Percentiles rank a stretch among this genome's conserved stretches.
These are phyloP conservation scores for Thelonectria discophora DNA, from an alignment of 2,329 filamentous ascomycete genomes.

Conservation along the genomic window DNA sequence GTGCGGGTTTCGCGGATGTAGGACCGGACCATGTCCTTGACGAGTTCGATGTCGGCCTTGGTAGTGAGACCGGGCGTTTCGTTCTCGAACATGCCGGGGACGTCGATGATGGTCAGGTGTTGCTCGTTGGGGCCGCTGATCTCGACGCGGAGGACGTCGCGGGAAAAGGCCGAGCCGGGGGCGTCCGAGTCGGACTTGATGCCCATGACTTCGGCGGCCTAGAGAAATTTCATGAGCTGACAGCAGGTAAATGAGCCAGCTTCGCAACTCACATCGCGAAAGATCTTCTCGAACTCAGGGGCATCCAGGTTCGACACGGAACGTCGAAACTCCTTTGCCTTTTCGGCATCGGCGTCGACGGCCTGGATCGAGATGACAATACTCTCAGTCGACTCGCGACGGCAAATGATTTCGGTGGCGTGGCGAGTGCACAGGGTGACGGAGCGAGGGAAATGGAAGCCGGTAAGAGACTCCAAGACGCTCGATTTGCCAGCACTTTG, in stretches of 20 bases:
- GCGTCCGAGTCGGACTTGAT: constrained; percentile 44
- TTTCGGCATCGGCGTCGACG: constrained; percentile 21
- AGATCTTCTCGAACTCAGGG: constrained; percentile 48
- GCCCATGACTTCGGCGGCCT: constrained; percentile 57
- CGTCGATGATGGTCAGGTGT: constrained; percentile 63
- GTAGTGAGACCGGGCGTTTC: constrained; percentile 51
- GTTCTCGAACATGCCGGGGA: constrained; percentile 60
- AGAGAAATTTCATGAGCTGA: too few species aligned
- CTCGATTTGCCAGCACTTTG: constrained; percentile 90
- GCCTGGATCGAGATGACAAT: constrained; percentile 53
- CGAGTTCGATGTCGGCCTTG: constrained; percentile 54
- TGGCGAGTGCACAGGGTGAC: constrained; percentile 59
- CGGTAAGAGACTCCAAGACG: constrained; percentile 73
- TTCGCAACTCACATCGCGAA: constrained; percentile 48
- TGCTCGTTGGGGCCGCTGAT: constrained; percentile 56
- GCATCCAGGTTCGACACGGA: constrained; percentile 37
- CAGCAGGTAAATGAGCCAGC: too few species aligned
- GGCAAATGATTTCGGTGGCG: constrained; percentile 57
- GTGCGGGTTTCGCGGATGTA: constrained; percentile 59
- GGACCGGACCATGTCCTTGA: constrained; percentile 56
- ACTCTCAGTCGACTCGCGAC: constrained; percentile 47
- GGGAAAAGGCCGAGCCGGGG: constrained; percentile 52
- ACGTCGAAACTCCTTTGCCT: constrained; percentile 41
- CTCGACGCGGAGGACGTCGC: constrained; percentile 53
- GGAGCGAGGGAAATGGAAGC: constrained; percentile 57